Base-by-base conservation (phyloP, 192 early-diverging fungal species). In the Rhizophagus clarus region DNA sequence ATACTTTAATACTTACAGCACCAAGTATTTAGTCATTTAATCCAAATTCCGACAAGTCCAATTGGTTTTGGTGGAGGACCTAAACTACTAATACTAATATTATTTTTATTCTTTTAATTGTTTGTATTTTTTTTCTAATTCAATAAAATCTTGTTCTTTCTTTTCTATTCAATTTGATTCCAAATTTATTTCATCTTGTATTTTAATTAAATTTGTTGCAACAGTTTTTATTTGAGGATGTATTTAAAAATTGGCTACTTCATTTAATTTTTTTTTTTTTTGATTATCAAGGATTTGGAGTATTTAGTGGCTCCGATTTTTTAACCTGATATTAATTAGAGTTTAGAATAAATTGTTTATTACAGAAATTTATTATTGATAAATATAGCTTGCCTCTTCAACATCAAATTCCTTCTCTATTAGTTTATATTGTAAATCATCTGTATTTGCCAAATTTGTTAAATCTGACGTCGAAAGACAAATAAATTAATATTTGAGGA, bases 1-100 rank as follows among this genome's bases (percentile, higher is more conserved):
- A 17, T 24, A 75, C 74, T 51, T 51, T 14, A 51, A 17, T 24
- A 75, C 74, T 51, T 75, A 75, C 74, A 75, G 61, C 74, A 75
- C 74, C 74, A 75, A 75, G 6, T 75, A 61, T 60, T 20, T 75
- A 56, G 12, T 75, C 32, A 61, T 28, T 17, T n/a, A 29, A 61
- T 34, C 60, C 49, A 45, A 75, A 75, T 32, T 75, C 74, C 22
- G 74, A 45, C 6, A 60, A 28, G 61, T 75, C 74, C 74, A 61
- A 61, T 60, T 14, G 74, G 74, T 22, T 26, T 61, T 28, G 74
- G 74, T 15, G 74, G 74, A 28, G 74, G 74, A 2, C 74, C 74
- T 28, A 75, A 71, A 31, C 26, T 17, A 26, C 6, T 31, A 72
- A 47, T 17, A 3, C 24, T 73, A 29, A 45, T 61, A 28, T 15